Conservation (phyloP, 1,284 basidiomycete species). For the Rhodotorula sp. region DNA sequence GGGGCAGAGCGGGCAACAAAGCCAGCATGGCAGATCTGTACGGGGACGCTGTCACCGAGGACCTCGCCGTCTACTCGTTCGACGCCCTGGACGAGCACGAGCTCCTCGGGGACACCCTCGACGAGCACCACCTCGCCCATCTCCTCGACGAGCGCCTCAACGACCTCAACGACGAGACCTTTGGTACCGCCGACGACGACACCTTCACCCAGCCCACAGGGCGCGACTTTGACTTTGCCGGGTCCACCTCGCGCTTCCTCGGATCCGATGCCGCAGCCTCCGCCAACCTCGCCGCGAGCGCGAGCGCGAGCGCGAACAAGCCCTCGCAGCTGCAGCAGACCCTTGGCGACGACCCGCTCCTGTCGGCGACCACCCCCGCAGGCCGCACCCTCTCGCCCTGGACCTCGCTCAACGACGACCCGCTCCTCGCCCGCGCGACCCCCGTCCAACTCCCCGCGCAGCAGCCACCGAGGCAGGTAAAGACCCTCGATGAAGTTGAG, state of each 20-base stretch:
- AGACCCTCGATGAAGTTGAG: slow-evolving; percentile 52
- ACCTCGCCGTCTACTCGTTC: slow-evolving; percentile 22
- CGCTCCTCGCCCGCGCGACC: slow-evolving; percentile 26
- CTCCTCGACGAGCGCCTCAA: slow-evolving; percentile 83
- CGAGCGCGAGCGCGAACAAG: too few species aligned
- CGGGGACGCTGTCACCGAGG: not conserved
- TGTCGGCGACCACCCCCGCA: slow-evolving; percentile 14
- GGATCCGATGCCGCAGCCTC: slow-evolving; percentile 34
- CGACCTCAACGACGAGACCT: slow-evolving; percentile 94
- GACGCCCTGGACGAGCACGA: slow-evolving; percentile 61
- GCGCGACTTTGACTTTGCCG: slow-evolving; percentile 87
- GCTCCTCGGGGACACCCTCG: slow-evolving; percentile 54
- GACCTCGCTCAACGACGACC: slow-evolving; percentile 44
- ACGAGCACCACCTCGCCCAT: slow-evolving; percentile 51
- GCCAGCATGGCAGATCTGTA: not conserved
- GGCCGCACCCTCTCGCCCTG: slow-evolving; percentile 23
- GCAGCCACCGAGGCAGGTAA: slow-evolving; percentile 36
- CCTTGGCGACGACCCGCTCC: slow-evolving; percentile 12
- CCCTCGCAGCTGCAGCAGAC: too few species aligned
- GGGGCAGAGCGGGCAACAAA: too few species aligned
- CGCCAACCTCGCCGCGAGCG: slow-evolving; percentile 21
- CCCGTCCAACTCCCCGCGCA: slow-evolving; percentile 8
- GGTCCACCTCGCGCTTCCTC: slow-evolving; percentile 49
- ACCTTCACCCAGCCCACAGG: slow-evolving; percentile 56
- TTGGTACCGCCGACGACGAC: slow-evolving; percentile 79